These are phyloP conservation scores for Diaporthe helianthi DNA, from an alignment of 2,329 filamentous ascomycete genomes.

Conservation along the genomic window DNA sequence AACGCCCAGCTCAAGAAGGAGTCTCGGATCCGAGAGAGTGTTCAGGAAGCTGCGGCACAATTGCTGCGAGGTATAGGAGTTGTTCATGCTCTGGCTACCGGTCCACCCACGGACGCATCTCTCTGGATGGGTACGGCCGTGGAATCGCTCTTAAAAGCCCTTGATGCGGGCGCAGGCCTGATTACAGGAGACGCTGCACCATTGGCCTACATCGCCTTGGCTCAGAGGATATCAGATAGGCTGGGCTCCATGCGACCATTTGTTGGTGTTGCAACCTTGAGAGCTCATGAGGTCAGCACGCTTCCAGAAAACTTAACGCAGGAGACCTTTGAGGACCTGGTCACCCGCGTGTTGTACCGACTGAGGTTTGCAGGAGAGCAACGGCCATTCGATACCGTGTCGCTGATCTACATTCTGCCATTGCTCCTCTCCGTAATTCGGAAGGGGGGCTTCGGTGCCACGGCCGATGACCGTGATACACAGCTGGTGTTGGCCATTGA, in stretches of 20 bases:
- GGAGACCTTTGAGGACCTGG: slow-evolving; percentile 82
- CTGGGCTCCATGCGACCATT: slow-evolving; percentile 81
- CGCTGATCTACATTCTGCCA: slow-evolving; percentile 86
- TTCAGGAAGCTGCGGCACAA: slow-evolving; percentile 72
- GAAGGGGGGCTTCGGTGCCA: slow-evolving; percentile 77
- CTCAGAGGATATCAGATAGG: slow-evolving; percentile 75
- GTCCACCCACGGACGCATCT: slow-evolving; percentile 87
- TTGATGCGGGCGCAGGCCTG: slow-evolving; percentile 81
- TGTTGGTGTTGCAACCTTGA: slow-evolving; percentile 84
- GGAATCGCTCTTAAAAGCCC: slow-evolving; percentile 72
- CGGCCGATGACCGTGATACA: slow-evolving; percentile 81
- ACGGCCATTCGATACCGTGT: slow-evolving; percentile 88
- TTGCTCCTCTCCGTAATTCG: slow-evolving; percentile 80
- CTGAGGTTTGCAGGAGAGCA: slow-evolving; percentile 91
- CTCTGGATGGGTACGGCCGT: slow-evolving; percentile 89
- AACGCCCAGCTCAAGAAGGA: slow-evolving; percentile 92
- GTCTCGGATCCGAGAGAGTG: slow-evolving; percentile 74
- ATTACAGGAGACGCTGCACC: slow-evolving; percentile 83
- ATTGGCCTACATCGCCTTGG: slow-evolving; percentile 79
- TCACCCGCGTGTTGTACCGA: slow-evolving; percentile 89
- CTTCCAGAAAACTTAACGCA: slow-evolving; percentile 75
- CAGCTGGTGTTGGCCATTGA: slow-evolving; percentile 90
- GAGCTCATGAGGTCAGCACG: slow-evolving; percentile 76
- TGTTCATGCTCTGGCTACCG: slow-evolving; percentile 79
- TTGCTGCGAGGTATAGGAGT: slow-evolving; percentile 86